These are phyloP conservation scores for Epichloe sylvatica DNA, from an alignment of 2,329 filamentous ascomycete species.

Conservation along the genomic window DNA sequence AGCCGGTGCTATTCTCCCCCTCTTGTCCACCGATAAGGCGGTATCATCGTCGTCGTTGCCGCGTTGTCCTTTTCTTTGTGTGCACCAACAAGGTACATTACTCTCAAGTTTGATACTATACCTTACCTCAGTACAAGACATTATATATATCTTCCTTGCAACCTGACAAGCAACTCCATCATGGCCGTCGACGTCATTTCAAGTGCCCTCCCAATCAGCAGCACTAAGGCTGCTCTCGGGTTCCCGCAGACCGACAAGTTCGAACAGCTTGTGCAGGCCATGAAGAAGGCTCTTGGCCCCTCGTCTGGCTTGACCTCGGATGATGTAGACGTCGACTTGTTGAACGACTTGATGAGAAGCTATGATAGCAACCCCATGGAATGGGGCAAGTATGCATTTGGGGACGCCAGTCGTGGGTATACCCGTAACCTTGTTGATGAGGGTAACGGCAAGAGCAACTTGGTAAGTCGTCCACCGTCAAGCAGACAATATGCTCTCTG, in stretches of 20 bases:
- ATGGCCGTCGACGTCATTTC: slow-evolving; percentile 24
- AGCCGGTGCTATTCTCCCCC: slow-evolving; percentile 6
- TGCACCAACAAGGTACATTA: background rate
- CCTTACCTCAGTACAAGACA: background rate
- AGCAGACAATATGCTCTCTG: background rate
- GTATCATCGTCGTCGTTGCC: slow-evolving; percentile 7
- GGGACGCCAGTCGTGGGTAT: slow-evolving; percentile 57
- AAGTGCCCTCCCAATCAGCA: slow-evolving; percentile 10
- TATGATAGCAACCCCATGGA: slow-evolving; percentile 57
- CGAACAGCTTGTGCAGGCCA: slow-evolving; percentile 54
- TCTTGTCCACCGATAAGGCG: slow-evolving; percentile 4
- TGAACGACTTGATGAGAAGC: slow-evolving; percentile 58
- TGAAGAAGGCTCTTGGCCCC: slow-evolving; percentile 63
- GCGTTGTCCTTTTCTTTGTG: slow-evolving; percentile 12
- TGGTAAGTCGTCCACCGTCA: slow-evolving; percentile 34
- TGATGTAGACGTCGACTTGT: slow-evolving; percentile 61
- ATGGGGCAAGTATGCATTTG: slow-evolving; percentile 64
- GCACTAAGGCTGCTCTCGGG: slow-evolving; percentile 11
- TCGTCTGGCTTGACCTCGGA: slow-evolving; percentile 70
- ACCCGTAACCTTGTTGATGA: slow-evolving; percentile 83
- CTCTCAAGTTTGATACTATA: background rate
- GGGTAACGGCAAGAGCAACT: slow-evolving; percentile 67
- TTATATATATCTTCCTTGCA: background rate
- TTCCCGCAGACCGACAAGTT: slow-evolving; percentile 35
- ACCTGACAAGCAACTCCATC: slow-evolving; percentile 9